phyloP scores from a whole-genome alignment of 805 yeast species.

The Kodamaea neixiangensis region DNA sequence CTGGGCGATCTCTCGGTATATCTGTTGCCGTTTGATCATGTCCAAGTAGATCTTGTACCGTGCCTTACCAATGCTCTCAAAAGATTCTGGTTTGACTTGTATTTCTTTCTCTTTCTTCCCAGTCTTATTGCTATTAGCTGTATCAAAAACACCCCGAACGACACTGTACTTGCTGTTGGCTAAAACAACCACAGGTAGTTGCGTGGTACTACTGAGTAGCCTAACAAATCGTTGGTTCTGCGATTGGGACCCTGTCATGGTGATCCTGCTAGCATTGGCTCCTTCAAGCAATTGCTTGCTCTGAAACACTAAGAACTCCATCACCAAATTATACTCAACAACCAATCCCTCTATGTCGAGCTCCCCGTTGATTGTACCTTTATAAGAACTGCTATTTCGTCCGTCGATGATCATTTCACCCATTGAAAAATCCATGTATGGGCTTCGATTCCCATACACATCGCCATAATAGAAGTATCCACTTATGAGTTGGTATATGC shows the following conservation, averaged over 20 bases:
- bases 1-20: slow-evolving; percentile 24
- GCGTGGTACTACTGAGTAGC: slow-evolving; percentile 20
- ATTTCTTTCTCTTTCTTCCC: background rate
- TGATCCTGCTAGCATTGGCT: slow-evolving; percentile 30
- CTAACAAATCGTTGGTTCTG: slow-evolving; percentile 43
- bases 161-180: slow-evolving; percentile 22
- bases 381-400: slow-evolving; percentile 17
- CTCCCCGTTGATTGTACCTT: slow-evolving; percentile 17
- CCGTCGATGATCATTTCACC: slow-evolving; percentile 54
- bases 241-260: slow-evolving; percentile 58
- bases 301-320: slow-evolving; percentile 57
- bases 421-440: slow-evolving; percentile 51
- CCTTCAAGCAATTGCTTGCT: slow-evolving; percentile 37
- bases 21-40: slow-evolving; percentile 35
- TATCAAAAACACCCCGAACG: slow-evolving; percentile 21
- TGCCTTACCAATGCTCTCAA: background rate
- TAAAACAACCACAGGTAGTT: slow-evolving; percentile 1
- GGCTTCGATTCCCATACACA: slow-evolving; percentile 59
- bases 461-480: slow-evolving; percentile 55
- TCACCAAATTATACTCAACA: slow-evolving; percentile 43
- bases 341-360: slow-evolving; percentile 38
- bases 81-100: background rate
- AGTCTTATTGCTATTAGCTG: background rate
- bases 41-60: slow-evolving; percentile 25
- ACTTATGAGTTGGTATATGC: slow-evolving; percentile 28